Conservation (phyloP, 2,329 filamentous ascomycete species). For the Pestalotiopsis sp. region DNA sequence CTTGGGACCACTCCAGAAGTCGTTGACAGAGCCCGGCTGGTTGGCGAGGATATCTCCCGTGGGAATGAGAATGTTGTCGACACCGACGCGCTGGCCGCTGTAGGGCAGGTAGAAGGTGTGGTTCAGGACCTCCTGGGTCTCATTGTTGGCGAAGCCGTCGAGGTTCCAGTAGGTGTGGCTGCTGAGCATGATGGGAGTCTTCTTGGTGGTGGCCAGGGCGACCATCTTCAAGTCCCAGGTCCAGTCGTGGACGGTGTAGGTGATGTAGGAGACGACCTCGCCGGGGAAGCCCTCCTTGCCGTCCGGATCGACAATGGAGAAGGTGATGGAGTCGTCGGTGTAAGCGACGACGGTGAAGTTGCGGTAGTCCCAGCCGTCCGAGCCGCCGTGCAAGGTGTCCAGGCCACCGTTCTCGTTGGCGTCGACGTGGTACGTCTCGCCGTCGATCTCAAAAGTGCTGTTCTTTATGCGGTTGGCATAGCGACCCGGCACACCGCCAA, state of each 20-base stretch:
- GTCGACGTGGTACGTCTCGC: conserved; percentile 55
- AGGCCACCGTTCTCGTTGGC: conserved; percentile 65
- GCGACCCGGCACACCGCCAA: conserved; percentile 71
- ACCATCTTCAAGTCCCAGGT: conserved; percentile 75
- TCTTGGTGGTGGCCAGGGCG: conserved; percentile 69
- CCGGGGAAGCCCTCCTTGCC: conserved; percentile 78
- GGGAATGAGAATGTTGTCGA: conserved; percentile 72
- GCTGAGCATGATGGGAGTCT: conserved; percentile 81
- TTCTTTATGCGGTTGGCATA: conserved; percentile 84
- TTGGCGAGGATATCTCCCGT: conserved; percentile 76
- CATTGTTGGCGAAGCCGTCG: conserved; percentile 74
- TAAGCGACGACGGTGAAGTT: conserved; percentile 77
- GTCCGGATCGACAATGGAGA: conserved; percentile 71
- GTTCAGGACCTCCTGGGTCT: conserved; percentile 65
- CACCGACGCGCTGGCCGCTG: conserved; percentile 66
- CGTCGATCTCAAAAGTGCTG: conserved; percentile 69
- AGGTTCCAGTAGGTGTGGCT: conserved; percentile 80
- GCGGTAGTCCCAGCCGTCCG: conserved; percentile 73
- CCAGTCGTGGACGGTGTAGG: conserved; percentile 66
- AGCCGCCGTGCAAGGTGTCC: conserved; percentile 69
- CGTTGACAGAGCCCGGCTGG: conserved; percentile 66
- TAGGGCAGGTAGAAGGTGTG: conserved; percentile 75
- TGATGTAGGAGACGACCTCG: conserved; percentile 72
- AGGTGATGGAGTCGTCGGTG: conserved; percentile 68
- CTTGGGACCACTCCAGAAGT: conserved; percentile 83